Base-by-base conservation (phyloP, 2,329 filamentous ascomycete species). In the Grosmannia huntii region DNA sequence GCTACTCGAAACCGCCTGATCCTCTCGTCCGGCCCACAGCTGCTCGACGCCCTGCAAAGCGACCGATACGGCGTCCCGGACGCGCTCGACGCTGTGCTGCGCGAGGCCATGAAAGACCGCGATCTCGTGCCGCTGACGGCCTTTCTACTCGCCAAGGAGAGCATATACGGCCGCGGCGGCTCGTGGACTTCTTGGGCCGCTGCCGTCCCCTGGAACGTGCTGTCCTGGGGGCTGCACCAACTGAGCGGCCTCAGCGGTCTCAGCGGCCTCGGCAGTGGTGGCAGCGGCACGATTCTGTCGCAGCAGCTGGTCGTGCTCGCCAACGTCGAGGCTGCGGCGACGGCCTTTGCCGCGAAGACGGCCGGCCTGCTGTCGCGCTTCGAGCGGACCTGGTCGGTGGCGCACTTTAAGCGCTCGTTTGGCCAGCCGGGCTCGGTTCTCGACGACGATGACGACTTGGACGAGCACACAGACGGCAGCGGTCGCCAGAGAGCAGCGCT, bases 11-110 rank as follows among this genome's bases (percentile, higher is more conserved):
- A 77, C 59, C 72, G 77, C 21, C 70, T 86, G 14, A 70, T 81
- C 33, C 69, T 86, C 31, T 72, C 73, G 9, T 71, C 81, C 44
- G 78, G 81, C 64, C 82, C 87, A 41, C 76, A 81, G 33, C 78
- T 99, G 1, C 73, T 87, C 25, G 79, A 82, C 27, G 82, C 84
- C 41, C 75, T 99, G 57, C 85, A 91, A 63, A 87, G 79, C 54
- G 83, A 84, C 51, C 84, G 92, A 65, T 91, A 83, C 70, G 94
- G 94, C 2, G 81, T 85, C 52, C 94, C 94, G 1, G 77, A 92
- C 11, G 89, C 88, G 3, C 75, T 99, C 0, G 87, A 87, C 1
- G 82, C 85, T 4, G 94, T 91, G 5, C 75, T 97, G 54, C 72
- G 73, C 33, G 92, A 97, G 65, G 87, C 88, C 0, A 73, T 94